A percentile compares a stretch with the other conserved stretches of the same genome.
Evolutionary conservation across 768 basidiomycete species (phyloP).

Genomic region (Macrocybe gigantea): DNA sequence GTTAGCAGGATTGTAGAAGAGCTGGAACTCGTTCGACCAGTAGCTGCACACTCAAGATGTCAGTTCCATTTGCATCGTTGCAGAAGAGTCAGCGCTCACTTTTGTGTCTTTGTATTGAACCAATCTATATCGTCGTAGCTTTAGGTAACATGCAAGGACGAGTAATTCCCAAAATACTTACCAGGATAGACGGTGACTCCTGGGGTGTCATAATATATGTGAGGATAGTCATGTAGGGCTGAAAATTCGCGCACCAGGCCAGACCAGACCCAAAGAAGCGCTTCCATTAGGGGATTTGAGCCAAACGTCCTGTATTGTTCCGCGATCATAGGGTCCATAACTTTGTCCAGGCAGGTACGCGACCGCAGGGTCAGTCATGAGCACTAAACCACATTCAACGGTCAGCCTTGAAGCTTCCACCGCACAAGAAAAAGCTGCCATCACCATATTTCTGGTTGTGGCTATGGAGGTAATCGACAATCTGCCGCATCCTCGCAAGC

Average conservation of each 20-base stretch:
- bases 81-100: slow-evolving; percentile 22
- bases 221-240: neutral
- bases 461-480: slow-evolving; percentile 53
- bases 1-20: slow-evolving; percentile 45
- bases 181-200: slow-evolving; percentile 56
- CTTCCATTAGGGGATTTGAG: slow-evolving; percentile 60
- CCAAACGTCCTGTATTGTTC: slow-evolving; percentile 48
- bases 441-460: slow-evolving; percentile 55
- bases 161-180: slow-evolving; percentile 12
- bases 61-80: neutral
- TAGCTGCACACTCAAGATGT: slow-evolving; percentile 26
- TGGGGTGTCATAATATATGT: slow-evolving; percentile 7
- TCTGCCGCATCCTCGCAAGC: slow-evolving; percentile 53
- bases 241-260: slow-evolving; percentile 40
- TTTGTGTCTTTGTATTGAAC: slow-evolving; percentile 50
- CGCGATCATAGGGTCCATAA: slow-evolving; percentile 52
- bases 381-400: slow-evolving; percentile 28
- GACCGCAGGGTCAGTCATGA: slow-evolving; percentile 74
- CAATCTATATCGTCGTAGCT: slow-evolving; percentile 34
- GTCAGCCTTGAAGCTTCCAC: neutral
- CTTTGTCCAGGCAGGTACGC: slow-evolving; percentile 39
- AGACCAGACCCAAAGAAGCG: slow-evolving; percentile 51
- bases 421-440: slow-evolving; percentile 9
- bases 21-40: slow-evolving; percentile 57
- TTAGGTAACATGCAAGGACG: neutral